A percentile compares a stretch with the other conserved stretches of the same genome.
Evolutionary conservation across 352 stramenopile species (phyloP).

Genomic region (Globisporangium acanthophoron): DNA sequence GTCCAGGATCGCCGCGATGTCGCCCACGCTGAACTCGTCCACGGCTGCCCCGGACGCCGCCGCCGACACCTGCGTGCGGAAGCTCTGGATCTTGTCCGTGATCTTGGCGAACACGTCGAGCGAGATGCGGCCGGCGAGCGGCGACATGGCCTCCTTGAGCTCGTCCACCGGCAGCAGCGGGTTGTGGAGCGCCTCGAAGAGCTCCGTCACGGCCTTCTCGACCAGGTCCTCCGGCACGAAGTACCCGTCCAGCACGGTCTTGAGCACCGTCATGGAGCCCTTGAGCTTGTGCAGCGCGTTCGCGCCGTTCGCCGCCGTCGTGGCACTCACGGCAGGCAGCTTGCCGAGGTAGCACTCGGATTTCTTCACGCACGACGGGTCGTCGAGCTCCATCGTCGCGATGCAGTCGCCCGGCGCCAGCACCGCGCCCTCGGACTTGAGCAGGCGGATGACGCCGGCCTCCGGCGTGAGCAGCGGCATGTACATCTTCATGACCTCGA

Average conservation of each 20-base stretch:
- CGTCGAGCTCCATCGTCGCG: slow-evolving; percentile 96
- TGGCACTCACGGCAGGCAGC: slow-evolving; percentile 30
- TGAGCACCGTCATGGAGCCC: slow-evolving; percentile 78
- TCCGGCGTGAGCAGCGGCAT: slow-evolving; percentile 98
- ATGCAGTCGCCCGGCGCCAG: slow-evolving; percentile 95
- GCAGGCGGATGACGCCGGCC: slow-evolving; percentile 92
- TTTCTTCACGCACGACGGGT: slow-evolving; percentile 95
- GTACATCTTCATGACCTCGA: slow-evolving; percentile 99
- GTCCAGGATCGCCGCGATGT: slow-evolving; percentile 57
- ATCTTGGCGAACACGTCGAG: slow-evolving; percentile 89
- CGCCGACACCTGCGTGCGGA: slow-evolving; percentile 42
- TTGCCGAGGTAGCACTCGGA: slow-evolving; percentile 90
- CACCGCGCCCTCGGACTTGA: slow-evolving; percentile 95
- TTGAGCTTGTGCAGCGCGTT: slow-evolving; percentile 70
- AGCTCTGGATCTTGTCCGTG: slow-evolving; percentile 71
- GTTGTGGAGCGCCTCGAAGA: slow-evolving; percentile 66
- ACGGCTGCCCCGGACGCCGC: slow-evolving; percentile 9
- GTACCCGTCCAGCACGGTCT: slow-evolving; percentile 94
- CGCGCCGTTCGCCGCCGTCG: slow-evolving; percentile 25
- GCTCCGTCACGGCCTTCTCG: slow-evolving; percentile 79
- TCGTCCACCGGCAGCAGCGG: slow-evolving; percentile 88
- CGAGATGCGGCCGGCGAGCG: slow-evolving; percentile 95
- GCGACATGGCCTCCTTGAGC: slow-evolving; percentile 96
- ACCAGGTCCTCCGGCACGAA: slow-evolving; percentile 81
- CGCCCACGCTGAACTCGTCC: slow-evolving; percentile 46